Base-by-base conservation (phyloP, 257 asterid genomes). In the Forsythia suspensa region DNA sequence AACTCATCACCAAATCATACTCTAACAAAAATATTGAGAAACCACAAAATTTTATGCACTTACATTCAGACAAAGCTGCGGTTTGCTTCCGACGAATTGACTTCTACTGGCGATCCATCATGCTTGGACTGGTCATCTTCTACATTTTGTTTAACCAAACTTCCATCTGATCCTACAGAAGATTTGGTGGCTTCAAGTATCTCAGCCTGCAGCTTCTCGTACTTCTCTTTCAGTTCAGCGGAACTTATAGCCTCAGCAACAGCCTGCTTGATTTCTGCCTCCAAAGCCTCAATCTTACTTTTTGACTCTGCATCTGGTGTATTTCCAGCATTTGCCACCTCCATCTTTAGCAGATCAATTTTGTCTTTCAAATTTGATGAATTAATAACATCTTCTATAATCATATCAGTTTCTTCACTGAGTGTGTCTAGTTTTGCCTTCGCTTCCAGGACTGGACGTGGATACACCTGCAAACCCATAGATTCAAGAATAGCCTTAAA, bases 351-450 rank as follows among this genome's bases (percentile, higher is more conserved):
- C 84, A 83, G 77, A 80, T 95, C 96, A 51, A 91, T 87, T 86
- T 82, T 91, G 44, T 82, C 84, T 82, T 88, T 93, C 92, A 95
- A 77, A 76, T 87, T 93, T 5, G 92, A 82, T 16, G 97, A 87
- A 76, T 44, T 77, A 48, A 86, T 81, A 13, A 73, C 87, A 70
- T 90, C 85, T 39, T 89, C 94, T 81, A 91, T 86, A 41, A 86
- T 67, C 84, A 74, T 80, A 4, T 51, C 66, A 76, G 87, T 83
- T 82, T 94, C 90, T 70, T 84, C 86, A 69, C 87, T 82, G 9
- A 90, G 90, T 9, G 82, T 82, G 15, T 83, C 85, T 57, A 90
- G 15, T 83, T 84, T 88, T 66, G 71, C 82, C 81, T 79, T 71
- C 34, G 86, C 90, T 66, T 79, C 86, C 42, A 70, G 76, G 38